These are phyloP conservation scores for Rosa multiflora DNA, from an alignment of 306 rosid species.

Conservation along the genomic window DNA sequence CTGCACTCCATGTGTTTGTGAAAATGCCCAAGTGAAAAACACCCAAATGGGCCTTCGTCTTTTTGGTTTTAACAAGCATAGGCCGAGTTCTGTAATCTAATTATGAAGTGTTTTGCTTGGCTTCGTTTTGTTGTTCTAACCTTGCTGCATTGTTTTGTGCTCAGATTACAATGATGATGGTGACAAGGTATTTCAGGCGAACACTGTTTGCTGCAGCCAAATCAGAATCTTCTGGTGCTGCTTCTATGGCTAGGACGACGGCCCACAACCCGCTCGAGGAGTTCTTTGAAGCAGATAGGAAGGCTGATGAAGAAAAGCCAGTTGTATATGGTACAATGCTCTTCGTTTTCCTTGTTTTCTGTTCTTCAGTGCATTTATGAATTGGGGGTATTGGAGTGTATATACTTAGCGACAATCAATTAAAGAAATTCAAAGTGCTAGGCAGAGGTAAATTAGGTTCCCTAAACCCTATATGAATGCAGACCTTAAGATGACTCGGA, in stretches of 20 bases:
- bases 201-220: slow-evolving; percentile 60
- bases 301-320: slow-evolving; percentile 64
- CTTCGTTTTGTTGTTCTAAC: neutral
- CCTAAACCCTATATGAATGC: neutral
- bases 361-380: neutral
- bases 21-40: slow-evolving; percentile 12
- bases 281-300: slow-evolving; percentile 74
- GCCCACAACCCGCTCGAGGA: slow-evolving; percentile 70
- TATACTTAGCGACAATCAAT: neutral
- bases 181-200: slow-evolving; percentile 65
- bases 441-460: neutral
- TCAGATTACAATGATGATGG: slow-evolving; percentile 37
- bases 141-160: neutral
- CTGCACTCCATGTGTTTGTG: neutral
- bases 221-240: slow-evolving; percentile 55
- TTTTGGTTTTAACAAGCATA: neutral
- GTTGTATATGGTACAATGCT: slow-evolving; percentile 64
- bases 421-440: neutral
- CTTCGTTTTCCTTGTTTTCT: slow-evolving; percentile 7
- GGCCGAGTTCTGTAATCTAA: neutral
- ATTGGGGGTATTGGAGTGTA: neutral
- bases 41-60: neutral
- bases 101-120: neutral
- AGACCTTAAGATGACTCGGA: neutral
- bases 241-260: slow-evolving; percentile 34